A percentile compares a stretch with the other conserved stretches of the same genome.
phyloP scores from a whole-genome alignment of 192 early-diverging fungal species.

The Chytriomyces sp. region DNA sequence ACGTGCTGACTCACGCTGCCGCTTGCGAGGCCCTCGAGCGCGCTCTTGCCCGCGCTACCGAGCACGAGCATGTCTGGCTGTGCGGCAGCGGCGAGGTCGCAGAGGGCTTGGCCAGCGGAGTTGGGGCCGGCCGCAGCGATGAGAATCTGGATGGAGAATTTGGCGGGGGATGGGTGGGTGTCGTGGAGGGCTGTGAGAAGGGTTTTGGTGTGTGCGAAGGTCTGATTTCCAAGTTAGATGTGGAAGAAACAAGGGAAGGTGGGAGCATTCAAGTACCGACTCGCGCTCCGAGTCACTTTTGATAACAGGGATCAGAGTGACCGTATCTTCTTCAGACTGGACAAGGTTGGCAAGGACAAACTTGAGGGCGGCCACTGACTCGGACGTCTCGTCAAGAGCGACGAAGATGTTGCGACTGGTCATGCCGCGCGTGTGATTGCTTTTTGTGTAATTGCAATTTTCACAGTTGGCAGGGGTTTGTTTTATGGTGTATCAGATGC shows the following conservation, averaged over 20 bases:
- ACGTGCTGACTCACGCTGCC: slow-evolving; percentile 42
- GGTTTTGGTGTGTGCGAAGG: slow-evolving; percentile 37
- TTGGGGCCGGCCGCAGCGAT: background rate
- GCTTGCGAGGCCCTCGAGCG: slow-evolving; percentile 43
- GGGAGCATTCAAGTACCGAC: background rate
- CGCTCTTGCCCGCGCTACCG: slow-evolving; percentile 46
- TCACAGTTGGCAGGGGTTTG: too few species aligned
- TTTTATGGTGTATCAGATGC: too few species aligned
- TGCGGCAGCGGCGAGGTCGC: slow-evolving; percentile 38
- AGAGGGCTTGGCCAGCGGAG: slow-evolving; percentile 32
- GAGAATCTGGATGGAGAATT: slow-evolving; percentile 34
- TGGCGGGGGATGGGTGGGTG: slow-evolving; percentile 24
- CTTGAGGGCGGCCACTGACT: slow-evolving; percentile 42
- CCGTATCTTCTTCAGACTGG: slow-evolving; percentile 28
- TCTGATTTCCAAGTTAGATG: slow-evolving; percentile 7
- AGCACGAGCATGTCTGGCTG: slow-evolving; percentile 44
- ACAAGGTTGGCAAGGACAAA: slow-evolving; percentile 43
- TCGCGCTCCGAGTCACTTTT: slow-evolving; percentile 32
- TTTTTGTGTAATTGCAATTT: too few species aligned
- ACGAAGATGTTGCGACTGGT: slow-evolving; percentile 40
- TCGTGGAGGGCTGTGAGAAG: slow-evolving; percentile 44
- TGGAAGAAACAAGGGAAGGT: background rate
- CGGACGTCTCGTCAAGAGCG: slow-evolving; percentile 45
- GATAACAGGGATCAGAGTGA: slow-evolving; percentile 38
- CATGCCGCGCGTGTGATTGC: too few species aligned